Evolutionary conservation across 129 eudicot genomes (phyloP), one percentile per base, ranked within the genome.

Genomic region (Gnaphalium uliginosum): DNA sequence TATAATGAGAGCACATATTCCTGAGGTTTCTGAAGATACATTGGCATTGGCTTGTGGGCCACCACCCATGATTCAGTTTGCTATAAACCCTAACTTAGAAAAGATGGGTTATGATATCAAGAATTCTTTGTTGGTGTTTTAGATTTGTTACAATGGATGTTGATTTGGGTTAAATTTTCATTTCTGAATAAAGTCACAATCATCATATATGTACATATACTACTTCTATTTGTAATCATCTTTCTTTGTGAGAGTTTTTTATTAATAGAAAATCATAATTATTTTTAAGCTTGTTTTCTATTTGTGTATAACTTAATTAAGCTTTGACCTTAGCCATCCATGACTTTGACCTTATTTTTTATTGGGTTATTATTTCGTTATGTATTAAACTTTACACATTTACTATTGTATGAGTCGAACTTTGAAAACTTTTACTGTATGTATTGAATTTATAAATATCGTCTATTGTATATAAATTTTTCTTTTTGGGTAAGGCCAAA

Each of bases 31-130:
- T 18, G 85, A 75, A 1, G 80, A 77, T 46, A 75, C 88, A 10
- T 62, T 94, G 87, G 97, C 96, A 0, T 77, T 94, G 79, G 96
- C 90, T 14, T 94, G 99, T 71, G 99, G 99, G 26, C 97, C 99
- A 39, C 99, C 96, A 26, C 90, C 92, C 21, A 94, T 94, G 99
- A 80, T 94, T 80, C 93, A 91, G 68, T 94, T 87, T 51, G 97
- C 98, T 0, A 86, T 94, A 33, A 88, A 87, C 73, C 97, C 99
- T 11, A 91, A 84, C 66, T 83, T 94, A 81, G 97, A 90, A 88
- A 94, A 89, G 84, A 85, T 94, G 92, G 97, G 97, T 4, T 95
- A 89, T 67, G 87, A 94, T 76, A 68, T 86, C 39, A 89, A 91
- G 88, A 83, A 95, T 64, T 79, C 85, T 41, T 83, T 95, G 77